These are phyloP conservation scores for Colletotrichum destructivum DNA, from an alignment of 2,329 filamentous ascomycete genomes.

Conservation along the genomic window DNA sequence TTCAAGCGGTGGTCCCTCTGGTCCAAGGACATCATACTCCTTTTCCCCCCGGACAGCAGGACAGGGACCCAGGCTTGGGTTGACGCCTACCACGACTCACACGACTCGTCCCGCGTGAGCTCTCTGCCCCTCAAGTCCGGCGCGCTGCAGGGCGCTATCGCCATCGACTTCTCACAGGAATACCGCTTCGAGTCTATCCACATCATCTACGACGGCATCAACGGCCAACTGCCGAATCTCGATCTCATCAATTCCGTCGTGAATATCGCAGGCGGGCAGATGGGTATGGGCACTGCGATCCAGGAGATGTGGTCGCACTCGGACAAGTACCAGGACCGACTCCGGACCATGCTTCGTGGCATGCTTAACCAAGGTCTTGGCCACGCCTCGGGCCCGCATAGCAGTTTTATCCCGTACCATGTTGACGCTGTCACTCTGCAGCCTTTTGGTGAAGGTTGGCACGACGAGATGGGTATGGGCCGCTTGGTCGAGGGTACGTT, in stretches of 20 bases:
- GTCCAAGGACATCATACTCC: conserved; percentile 98
- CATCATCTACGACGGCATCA: conserved; percentile 94
- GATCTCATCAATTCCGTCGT: conserved; percentile 96
- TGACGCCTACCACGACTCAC: conserved; percentile 95
- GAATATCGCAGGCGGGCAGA: conserved; percentile 88
- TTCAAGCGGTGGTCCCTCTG: conserved; percentile 98
- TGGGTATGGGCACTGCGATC: conserved; percentile 87
- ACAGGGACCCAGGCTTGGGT: conserved; percentile 97
- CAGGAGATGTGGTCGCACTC: conserved; percentile 88
- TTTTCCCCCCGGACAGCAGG: conserved; percentile 90
- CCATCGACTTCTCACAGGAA: conserved; percentile 92
- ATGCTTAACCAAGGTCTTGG: conserved; percentile 95
- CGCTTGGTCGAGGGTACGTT: conserved; percentile 91
- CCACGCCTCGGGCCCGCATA: conserved; percentile 91
- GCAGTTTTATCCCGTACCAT: conserved; percentile 97
- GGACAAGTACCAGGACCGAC: conserved; percentile 84
- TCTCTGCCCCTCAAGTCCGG: conserved; percentile 91
- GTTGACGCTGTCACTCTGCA: conserved; percentile 96
- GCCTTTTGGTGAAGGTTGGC: conserved; percentile 91
- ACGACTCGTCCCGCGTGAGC: conserved; percentile 79
- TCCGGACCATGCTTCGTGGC: conserved; percentile 90
- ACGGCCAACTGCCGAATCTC: conserved; percentile 94
- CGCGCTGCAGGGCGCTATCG: conserved; percentile 91
- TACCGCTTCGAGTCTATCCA: conserved; percentile 90
- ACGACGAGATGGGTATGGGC: conserved; percentile 97